Evolutionary conservation across 1,284 basidiomycete genomes (phyloP), one percentile per base, ranked within the genome.

Genomic region (Cryptococcus amylolentus): DNA sequence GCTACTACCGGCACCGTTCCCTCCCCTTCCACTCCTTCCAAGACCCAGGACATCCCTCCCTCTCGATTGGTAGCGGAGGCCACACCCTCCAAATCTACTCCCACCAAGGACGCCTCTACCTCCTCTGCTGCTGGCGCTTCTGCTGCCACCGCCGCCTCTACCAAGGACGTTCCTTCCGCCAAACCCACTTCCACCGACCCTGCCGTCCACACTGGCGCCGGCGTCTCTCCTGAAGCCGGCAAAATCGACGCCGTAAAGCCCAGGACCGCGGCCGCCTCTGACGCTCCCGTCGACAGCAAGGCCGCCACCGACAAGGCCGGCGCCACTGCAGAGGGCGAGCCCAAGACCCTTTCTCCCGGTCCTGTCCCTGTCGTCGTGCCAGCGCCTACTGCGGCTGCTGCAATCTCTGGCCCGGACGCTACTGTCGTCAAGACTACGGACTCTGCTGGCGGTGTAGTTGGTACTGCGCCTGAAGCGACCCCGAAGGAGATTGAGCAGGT

Each of bases 401-500:
- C 51, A 14, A 43, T 35, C 18, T 27, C 20, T 12, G 28, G 49
- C 20, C 39, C 39, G 37, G 43, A 16, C 27, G 18, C 51, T 18
- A 26, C 44, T 31, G 23, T 52, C 18, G 45, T 27, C 16, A 49
- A 43, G 38, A 50, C 49, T 35, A 57, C 59, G 26, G 43, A 56
- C 20, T 20, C 42, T 38, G 37, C 49, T 13, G 20, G 51, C 48
- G n/a, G 45, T 27, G 23, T 41, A 18, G 42, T 57, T 43, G 44
- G 28, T 13, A 38, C 54, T 46, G 49, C 54, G 46, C 31, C 57
- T 23, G 31, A 57, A 6, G 49, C 47, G 35, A 23, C 48, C 20
- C 35, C 52, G 8, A 27, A 41, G 14, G 50, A 65, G 46, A 69
- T 70, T 46, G 67, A 67, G 52, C 65, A 66, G 55, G 58, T 57